These are phyloP conservation scores for Warburgia ugandensis DNA, from an alignment of 164 flowering plant genomes.

Conservation along the genomic window DNA sequence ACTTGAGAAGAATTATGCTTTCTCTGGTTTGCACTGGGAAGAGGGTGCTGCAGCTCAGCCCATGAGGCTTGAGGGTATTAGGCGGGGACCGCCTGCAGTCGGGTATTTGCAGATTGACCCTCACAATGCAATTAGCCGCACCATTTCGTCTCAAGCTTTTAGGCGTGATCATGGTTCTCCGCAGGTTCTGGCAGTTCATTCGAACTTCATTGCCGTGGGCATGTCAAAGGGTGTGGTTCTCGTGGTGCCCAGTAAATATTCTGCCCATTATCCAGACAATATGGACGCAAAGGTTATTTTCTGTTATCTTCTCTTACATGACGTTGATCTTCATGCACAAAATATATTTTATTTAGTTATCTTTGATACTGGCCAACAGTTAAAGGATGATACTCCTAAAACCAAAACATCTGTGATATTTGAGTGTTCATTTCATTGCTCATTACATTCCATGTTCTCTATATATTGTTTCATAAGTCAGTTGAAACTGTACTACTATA, in stretches of 20 bases:
- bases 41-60: slow-evolving; percentile 98
- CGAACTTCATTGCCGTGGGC: slow-evolving; percentile 79
- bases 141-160: slow-evolving; percentile 59
- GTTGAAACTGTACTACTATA: no score
- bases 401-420: no score
- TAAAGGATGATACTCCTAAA: no score
- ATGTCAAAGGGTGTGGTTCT: slow-evolving; percentile 69
- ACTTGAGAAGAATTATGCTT: slow-evolving; percentile 79
- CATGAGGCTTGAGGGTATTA: slow-evolving; percentile 94
- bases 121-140: slow-evolving; percentile 47
- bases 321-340: background rate
- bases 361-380: background rate
- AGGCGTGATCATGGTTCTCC: slow-evolving; percentile 82
- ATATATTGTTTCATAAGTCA: no score
- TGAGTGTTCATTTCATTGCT: no score
- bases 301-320: background rate
- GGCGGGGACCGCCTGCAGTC: slow-evolving; percentile 68
- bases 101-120: slow-evolving; percentile 82
- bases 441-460: no score
- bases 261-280: slow-evolving; percentile 56
- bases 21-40: slow-evolving; percentile 78
- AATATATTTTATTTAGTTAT: background rate
- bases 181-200: slow-evolving; percentile 76
- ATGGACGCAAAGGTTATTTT: slow-evolving; percentile 74
- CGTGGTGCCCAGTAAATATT: slow-evolving; percentile 72